Evolutionary conservation across 176 grass and related monocot species (phyloP), one percentile per base, ranked within the genome.

Genomic region (Bothriochloa decipiens): DNA sequence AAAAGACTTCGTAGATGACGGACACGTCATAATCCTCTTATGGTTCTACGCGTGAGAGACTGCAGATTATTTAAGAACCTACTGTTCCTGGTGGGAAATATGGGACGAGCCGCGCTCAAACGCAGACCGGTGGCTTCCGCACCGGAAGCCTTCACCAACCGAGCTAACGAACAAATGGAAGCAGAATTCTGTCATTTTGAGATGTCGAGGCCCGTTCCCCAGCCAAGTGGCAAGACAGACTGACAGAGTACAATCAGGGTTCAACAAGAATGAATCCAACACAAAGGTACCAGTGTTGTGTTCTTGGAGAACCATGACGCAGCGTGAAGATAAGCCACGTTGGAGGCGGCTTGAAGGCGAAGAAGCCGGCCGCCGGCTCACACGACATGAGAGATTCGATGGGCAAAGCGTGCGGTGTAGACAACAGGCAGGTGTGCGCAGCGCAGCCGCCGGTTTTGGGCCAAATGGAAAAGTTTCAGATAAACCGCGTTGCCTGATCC

Each of bases 361-460:
- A 47, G 57, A 57, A 82, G 74, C 72, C 79, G 58, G n/a, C 58
- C 79, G 60, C 74, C 43, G 40, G 36, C 23, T 72, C 33, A 35
- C 41, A 86, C 78, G 88, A 17, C 79, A 72, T 25, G 33, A 64
- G 70, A 14, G 5, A 71, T 72, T 25, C 70, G 22, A 72, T 72
- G 25, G 25, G 25, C 25, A 8, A 18, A 28, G 43, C 43, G 36
- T 61, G 66, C 29, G 2, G 40, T 45, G 69, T 0, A 72, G 69
- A 72, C 70, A 42, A 47, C 41, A 42, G 22, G 70, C 70, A 20
- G 26, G 49, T 26, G 33, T n/a, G 70, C 68, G 43, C 22, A 23
- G 72, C 85, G 12, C 71, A 47, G 70, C 84, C 76, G 53, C 42
- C 17, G 80, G 86, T 78, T 88, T 83, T 64, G 65, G 86, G 53